Percentiles rank a stretch among this genome's conserved stretches.
phyloP scores from a whole-genome alignment of 306 rosid genomes.

The Styphnolobium japonicum region DNA sequence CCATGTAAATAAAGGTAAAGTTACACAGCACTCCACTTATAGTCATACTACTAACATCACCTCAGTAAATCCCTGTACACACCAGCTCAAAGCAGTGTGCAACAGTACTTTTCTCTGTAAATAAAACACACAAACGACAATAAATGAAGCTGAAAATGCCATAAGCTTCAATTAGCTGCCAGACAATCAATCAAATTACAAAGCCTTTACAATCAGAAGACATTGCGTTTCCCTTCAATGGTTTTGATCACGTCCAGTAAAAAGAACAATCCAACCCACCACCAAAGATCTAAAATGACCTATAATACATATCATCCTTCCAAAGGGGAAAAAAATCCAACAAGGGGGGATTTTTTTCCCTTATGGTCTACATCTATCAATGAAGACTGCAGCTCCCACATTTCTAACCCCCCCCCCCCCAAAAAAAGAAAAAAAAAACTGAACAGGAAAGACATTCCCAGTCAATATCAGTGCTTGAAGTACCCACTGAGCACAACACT shows the following conservation, averaged over 20 bases:
- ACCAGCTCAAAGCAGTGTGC: neutral
- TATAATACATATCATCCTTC: constrained; percentile 22
- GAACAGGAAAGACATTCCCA: neutral
- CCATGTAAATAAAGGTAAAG: too few species aligned
- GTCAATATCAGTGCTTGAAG: neutral
- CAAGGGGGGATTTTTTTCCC: constrained; percentile 4
- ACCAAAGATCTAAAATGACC: constrained; percentile 29
- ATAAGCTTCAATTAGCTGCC: constrained; percentile 17
- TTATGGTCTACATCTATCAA: neutral
- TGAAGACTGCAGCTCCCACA: constrained; percentile 8
- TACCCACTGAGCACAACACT: neutral
- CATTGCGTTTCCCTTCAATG: neutral
- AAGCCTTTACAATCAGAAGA: constrained; percentile 22
- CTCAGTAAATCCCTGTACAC: constrained; percentile 19
- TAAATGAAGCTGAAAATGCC: constrained; percentile 1
- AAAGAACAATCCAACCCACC: constrained; percentile 19
- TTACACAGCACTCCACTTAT: too few species aligned
- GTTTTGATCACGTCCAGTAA: neutral
- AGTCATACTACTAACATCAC: neutral
- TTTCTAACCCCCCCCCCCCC: constrained; percentile 19
- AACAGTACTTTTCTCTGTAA: neutral
- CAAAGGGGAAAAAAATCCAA: neutral
- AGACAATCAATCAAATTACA: constrained; percentile 28
- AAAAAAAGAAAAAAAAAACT: neutral
- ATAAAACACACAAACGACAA: neutral